Conservation (phyloP, 2,329 filamentous ascomycete species). For the Huntiella omanensis region DNA sequence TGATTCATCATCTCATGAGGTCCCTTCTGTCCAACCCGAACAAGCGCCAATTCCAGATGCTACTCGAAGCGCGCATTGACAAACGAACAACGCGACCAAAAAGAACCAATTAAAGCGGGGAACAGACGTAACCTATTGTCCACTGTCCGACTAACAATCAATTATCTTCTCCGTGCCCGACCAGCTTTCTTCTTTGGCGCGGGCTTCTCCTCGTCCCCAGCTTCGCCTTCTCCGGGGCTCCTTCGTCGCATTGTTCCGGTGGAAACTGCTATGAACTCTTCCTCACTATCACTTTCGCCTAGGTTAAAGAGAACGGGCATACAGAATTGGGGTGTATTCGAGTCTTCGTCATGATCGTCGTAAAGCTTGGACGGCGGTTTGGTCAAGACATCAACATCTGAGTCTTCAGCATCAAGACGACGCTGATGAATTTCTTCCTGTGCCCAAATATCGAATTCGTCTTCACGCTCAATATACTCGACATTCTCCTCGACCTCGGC, state of each 20-base stretch:
- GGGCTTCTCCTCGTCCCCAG: constrained; percentile 29
- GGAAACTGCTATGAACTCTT: constrained; percentile 54
- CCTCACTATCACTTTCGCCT: constrained; percentile 86
- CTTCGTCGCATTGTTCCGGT: constrained; percentile 73
- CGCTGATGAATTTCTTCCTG: constrained; percentile 88
- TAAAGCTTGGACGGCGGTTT: constrained; percentile 47
- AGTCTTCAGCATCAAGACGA: constrained; percentile 77
- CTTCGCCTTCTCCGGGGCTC: constrained; percentile 56
- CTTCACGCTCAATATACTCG: constrained; percentile 85
- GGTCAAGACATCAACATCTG: constrained; percentile 77
- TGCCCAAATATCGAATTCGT: constrained; percentile 95
- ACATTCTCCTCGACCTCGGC: constrained; percentile 96
- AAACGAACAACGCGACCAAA: too few relatives aligned
- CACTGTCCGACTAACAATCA: background rate
- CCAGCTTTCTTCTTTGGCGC: constrained; percentile 25
- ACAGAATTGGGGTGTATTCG: constrained; percentile 39
- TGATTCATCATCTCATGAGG: too few relatives aligned
- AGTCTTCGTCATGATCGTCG: constrained; percentile 27
- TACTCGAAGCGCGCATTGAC: too few relatives aligned
- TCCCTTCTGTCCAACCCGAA: too few relatives aligned
- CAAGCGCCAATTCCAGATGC: too few relatives aligned
- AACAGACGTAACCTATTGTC: too few relatives aligned
- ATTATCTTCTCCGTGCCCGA: constrained; percentile 24
- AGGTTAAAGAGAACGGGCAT: constrained; percentile 92
- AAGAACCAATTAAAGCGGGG: too few relatives aligned